Evolutionary conservation across 2,329 filamentous ascomycete species (phyloP).

Genomic region (Trichoderma citrinoviride): DNA sequence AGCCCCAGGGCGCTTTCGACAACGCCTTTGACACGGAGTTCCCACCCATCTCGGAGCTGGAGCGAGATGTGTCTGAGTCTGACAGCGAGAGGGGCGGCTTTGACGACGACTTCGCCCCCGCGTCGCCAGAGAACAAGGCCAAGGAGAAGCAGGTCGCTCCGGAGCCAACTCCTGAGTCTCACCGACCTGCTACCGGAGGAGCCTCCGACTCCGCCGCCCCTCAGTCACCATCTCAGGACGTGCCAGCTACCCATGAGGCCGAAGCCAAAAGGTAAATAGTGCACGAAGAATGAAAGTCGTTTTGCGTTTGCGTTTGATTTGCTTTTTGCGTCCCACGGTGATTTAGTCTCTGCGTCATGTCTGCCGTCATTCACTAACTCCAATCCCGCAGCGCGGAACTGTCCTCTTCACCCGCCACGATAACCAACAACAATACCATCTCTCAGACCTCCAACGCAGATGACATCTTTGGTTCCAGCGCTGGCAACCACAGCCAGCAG

Average conservation of each 20-base stretch:
- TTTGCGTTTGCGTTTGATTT: background rate
- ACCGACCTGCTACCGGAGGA: slow-evolving; percentile 7
- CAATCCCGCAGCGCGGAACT: slow-evolving; percentile 29
- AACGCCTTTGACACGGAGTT: slow-evolving; percentile 73
- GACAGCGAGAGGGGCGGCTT: slow-evolving; percentile 80
- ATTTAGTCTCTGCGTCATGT: background rate
- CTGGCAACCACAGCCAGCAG: slow-evolving; percentile 33
- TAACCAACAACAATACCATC: slow-evolving; percentile 27
- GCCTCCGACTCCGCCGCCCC: slow-evolving; percentile 18
- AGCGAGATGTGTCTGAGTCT: slow-evolving; percentile 78
- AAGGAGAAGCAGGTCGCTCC: slow-evolving; percentile 13
- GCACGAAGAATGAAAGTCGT: background rate
- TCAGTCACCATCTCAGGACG: slow-evolving; percentile 29
- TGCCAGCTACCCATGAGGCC: slow-evolving; percentile 23
- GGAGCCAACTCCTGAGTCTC: slow-evolving; percentile 10
- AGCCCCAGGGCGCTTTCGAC: slow-evolving; percentile 55
- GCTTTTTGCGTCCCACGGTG: background rate
- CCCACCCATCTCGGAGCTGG: slow-evolving; percentile 86
- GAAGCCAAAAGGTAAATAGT: slow-evolving; percentile 31
- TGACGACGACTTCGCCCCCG: slow-evolving; percentile 85
- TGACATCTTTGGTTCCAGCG: slow-evolving; percentile 43
- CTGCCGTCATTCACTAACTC: slow-evolving; percentile 1
- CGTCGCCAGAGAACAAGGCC: slow-evolving; percentile 45
- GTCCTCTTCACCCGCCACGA: slow-evolving; percentile 34
- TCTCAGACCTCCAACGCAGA: slow-evolving; percentile 38